These are phyloP conservation scores for Gracilaria caudata DNA, from an alignment of 23 red algal species.

Conservation along the genomic window DNA sequence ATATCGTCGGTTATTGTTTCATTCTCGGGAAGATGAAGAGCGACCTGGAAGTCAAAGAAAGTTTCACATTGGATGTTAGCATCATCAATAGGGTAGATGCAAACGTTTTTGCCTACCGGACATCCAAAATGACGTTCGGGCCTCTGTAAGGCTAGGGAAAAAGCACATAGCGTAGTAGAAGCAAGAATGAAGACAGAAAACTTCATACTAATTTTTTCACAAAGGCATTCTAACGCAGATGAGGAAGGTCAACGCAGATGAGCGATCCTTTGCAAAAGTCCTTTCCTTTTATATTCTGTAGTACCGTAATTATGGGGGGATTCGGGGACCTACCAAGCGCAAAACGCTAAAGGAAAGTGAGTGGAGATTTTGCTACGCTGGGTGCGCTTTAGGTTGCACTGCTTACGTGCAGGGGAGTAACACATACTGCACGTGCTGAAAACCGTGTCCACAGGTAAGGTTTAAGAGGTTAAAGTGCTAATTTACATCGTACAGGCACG, in stretches of 20 bases:
- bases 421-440: too few species aligned
- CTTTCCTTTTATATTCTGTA: too few species aligned
- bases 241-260: not conserved
- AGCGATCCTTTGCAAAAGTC: too few species aligned
- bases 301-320: too few species aligned
- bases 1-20: not conserved
- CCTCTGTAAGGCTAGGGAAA: slow-evolving; percentile 34
- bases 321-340: too few species aligned
- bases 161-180: not conserved
- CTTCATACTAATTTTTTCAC: not conserved
- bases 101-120: slow-evolving; percentile 53
- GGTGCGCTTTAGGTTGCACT: too few species aligned
- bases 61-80: slow-evolving; percentile 52
- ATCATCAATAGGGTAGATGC: slow-evolving; percentile 55
- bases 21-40: slow-evolving; percentile 21
- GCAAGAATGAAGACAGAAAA: not conserved
- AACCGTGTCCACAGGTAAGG: too few species aligned
- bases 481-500: too few species aligned
- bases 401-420: too few species aligned
- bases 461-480: too few species aligned
- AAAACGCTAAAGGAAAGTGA: too few species aligned
- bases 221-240: not conserved
- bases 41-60: slow-evolving; percentile 67
- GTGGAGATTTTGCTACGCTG: too few species aligned
- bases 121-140: slow-evolving; percentile 66